phyloP scores from a whole-genome alignment of 805 yeast genomes.

The Saccharomycopsis fodiens region DNA sequence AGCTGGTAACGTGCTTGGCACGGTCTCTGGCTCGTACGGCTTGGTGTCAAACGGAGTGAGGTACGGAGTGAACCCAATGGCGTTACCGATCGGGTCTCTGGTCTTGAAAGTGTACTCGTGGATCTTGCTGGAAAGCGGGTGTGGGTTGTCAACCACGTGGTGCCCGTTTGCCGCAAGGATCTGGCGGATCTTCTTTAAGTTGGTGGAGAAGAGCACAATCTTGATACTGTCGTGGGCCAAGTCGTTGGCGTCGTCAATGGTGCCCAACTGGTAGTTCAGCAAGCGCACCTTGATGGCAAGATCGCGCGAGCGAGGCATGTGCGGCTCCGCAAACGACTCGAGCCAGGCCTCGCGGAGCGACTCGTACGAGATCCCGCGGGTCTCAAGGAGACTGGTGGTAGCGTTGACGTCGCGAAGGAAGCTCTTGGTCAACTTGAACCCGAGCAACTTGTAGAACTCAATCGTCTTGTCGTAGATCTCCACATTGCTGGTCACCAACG shows the following conservation, averaged over 20 bases:
- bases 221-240: conserved; percentile 11
- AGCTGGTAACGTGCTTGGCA: conserved; percentile 21
- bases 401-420: conserved; percentile 45
- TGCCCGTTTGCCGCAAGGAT: conserved; percentile 5
- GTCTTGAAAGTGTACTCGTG: conserved; percentile 23
- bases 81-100: conserved; percentile 60
- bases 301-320: conserved; percentile 1
- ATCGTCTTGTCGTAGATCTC: conserved; percentile 39
- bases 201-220: conserved; percentile 26
- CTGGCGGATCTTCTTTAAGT: conserved; percentile 24
- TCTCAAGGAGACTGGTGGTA: conserved; percentile 26
- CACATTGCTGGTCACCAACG: conserved; percentile 50
- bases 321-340: conserved; percentile 41
- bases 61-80: conserved; percentile 46
- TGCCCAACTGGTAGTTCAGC: conserved; percentile 4
- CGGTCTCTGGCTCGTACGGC: conserved; percentile 23
- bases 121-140: neutral
- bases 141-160: conserved; percentile 9
- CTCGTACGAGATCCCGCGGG: conserved; percentile 54
- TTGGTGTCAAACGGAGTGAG: conserved; percentile 31
- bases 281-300: conserved; percentile 16
- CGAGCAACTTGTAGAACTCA: conserved; percentile 52
- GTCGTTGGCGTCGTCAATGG: conserved; percentile 9
- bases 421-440: conserved; percentile 53
- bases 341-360: conserved; percentile 69